Evolutionary conservation across 495 filamentous ascomycete genomes (phyloP).

Genomic region (Hyaloscypha variabilis): DNA sequence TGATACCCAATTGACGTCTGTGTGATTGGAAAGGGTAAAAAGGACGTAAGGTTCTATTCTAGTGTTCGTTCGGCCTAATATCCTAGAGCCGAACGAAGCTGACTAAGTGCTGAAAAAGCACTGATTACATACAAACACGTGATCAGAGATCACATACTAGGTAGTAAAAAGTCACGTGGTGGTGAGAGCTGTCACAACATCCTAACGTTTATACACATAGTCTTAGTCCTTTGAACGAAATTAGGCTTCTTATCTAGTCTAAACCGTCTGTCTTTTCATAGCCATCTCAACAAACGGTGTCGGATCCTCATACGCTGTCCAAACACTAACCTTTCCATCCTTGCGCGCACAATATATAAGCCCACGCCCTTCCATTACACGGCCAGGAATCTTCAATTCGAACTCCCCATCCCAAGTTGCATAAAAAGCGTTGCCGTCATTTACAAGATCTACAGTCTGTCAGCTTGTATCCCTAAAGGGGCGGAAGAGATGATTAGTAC

Average conservation of each 20-base stretch:
- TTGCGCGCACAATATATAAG: constrained; percentile 14
- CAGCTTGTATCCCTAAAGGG: constrained; percentile 8
- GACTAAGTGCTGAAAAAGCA: too few species aligned
- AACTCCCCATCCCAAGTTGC: constrained; percentile 15
- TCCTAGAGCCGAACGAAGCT: too few species aligned
- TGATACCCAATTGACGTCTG: too few species aligned
- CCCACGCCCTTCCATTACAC: constrained; percentile 11
- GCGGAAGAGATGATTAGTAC: neutral
- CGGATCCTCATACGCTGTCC: constrained; percentile 21
- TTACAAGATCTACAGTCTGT: constrained; percentile 18
- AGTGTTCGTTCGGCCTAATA: too few species aligned
- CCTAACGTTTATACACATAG: constrained; percentile 2
- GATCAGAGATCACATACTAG: too few species aligned
- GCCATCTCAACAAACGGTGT: constrained; percentile 23
- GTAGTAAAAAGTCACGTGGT: too few species aligned
- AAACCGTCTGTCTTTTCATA: constrained; percentile 12
- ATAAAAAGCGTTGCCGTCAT: constrained; percentile 16
- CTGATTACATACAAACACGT: too few species aligned
- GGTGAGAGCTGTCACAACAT: neutral
- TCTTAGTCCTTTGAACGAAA: constrained; percentile 7
- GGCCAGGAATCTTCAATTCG: constrained; percentile 19
- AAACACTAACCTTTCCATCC: constrained; percentile 13
- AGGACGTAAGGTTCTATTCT: too few species aligned
- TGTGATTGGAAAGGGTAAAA: too few species aligned
- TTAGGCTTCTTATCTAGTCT: constrained; percentile 3